A percentile compares a stretch with the other conserved stretches of the same genome.
Evolutionary conservation across 768 basidiomycete species (phyloP).

Genomic region (Sarcodon sp.): DNA sequence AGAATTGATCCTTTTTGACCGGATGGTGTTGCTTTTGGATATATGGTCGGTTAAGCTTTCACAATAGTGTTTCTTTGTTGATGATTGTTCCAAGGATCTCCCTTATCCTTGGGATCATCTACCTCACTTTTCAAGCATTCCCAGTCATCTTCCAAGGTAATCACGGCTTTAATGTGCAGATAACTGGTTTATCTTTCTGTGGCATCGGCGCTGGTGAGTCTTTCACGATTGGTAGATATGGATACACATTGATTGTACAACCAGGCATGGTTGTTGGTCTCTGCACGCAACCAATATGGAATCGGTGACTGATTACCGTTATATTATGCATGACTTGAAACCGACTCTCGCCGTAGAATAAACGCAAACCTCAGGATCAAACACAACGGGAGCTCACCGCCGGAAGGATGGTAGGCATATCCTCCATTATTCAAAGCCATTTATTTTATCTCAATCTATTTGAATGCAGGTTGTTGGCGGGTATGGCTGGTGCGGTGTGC

Average conservation of each 20-base stretch:
- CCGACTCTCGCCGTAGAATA: too few species aligned
- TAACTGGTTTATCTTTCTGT: constrained; percentile 29
- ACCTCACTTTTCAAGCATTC: constrained; percentile 40
- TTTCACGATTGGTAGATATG: too few species aligned
- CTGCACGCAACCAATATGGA: constrained; percentile 25
- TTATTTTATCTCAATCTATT: constrained; percentile 20
- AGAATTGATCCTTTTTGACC: constrained; percentile 48
- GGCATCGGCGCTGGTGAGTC: constrained; percentile 26
- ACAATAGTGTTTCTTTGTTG: too few species aligned
- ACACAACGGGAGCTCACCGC: too few species aligned
- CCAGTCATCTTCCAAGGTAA: constrained; percentile 30
- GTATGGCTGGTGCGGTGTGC: constrained; percentile 48
- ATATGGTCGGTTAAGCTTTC: constrained; percentile 33
- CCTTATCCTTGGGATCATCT: constrained; percentile 25
- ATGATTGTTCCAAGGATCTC: constrained; percentile 14
- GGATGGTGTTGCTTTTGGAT: constrained; percentile 59
- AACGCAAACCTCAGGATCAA: too few species aligned
- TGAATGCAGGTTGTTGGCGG: constrained; percentile 53
- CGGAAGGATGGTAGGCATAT: background rate
- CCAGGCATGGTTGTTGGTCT: constrained; percentile 20
- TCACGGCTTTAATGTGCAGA: constrained; percentile 39
- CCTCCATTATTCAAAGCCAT: background rate
- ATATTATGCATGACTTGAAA: background rate
- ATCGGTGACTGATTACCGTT: constrained; percentile 5
- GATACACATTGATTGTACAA: too few species aligned